Base-by-base conservation (phyloP, 148 eudicot genomes). In the Drosera capensis region DNA sequence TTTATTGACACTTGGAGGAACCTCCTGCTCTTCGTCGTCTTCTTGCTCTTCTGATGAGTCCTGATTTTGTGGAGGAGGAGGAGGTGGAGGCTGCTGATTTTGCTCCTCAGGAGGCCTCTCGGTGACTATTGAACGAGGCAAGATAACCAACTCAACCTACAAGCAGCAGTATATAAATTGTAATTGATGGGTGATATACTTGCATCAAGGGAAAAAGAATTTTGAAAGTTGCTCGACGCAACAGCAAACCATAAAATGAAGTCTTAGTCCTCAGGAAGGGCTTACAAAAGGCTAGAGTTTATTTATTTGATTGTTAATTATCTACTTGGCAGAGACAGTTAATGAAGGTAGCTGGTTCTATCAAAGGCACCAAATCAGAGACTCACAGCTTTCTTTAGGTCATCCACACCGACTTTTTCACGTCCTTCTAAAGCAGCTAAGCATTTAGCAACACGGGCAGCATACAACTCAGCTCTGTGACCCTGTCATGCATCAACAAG, bases 111-210 rank as follows among this genome's bases (percentile, higher is more conserved):
- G 85, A 18, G 95, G 99, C 22, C 34, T 76, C 46, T 90, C 95
- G 23, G 35, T 75, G 59, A 85, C 40, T 42, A 60, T 76, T 41
- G 99, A 90, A 40, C 99, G 95, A 45, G 99, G 95, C 66, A 90
- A 95, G 58, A 90, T 90, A 41, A 90, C 99, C 54, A 85, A 74
- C 56, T 90, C 99, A 25, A 90, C 99, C 99, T 90, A 82, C 55
- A 63, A 50, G 48, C 44, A 51, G 40, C 35, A 43, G 46, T 20
- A 53, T 40, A 58, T 45, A 39, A 54, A 12, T 2, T 36, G n/a
- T 14, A 34, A 15, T 2, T 34, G 11, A 1, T 1, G 14, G 38
- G 14, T 34, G 14, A 13, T 11, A 15, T 15, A 34, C 38, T 34
- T 15, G 1, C n/a, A n/a, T n/a, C n/a, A n/a, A n/a, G n/a, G n/a